Evolutionary conservation across 129 eudicot genomes (phyloP).

Genomic region (Centella asiatica): DNA sequence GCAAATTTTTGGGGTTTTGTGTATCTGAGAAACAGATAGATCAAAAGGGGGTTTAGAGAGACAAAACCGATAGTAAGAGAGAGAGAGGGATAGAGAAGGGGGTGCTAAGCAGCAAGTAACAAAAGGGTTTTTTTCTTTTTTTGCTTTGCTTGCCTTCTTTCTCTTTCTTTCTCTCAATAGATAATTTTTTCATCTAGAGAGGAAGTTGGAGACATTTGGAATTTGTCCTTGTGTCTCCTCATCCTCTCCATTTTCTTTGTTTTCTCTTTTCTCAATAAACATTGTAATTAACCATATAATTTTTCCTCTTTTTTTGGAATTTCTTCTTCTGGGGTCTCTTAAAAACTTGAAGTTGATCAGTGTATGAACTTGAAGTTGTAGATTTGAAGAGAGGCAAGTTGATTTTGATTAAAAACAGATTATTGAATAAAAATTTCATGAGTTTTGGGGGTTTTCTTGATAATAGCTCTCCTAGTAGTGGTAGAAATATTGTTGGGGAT

Average conservation of each 20-base stretch:
- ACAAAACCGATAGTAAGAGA: no score
- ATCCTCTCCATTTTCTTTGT: constrained; percentile 23
- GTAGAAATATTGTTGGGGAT: constrained; percentile 35
- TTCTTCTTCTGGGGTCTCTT: neutral
- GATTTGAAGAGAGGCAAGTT: neutral
- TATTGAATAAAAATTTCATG: constrained; percentile 37
- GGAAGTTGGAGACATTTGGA: constrained; percentile 58
- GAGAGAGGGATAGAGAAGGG: constrained; percentile 37
- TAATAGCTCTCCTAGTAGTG: constrained; percentile 33
- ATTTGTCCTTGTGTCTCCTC: constrained; percentile 58
- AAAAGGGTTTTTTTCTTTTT: constrained; percentile 1
- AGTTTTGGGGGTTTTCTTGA: constrained; percentile 97
- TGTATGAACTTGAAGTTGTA: neutral
- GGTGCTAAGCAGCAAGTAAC: constrained; percentile 18
- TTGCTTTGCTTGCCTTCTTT: constrained; percentile 26
- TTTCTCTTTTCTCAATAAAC: neutral
- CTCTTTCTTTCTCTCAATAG: constrained; percentile 30
- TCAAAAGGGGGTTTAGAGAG: no score
- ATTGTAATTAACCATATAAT: neutral
- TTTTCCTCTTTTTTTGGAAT: neutral
- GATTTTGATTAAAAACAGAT: no score
- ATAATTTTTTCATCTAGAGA: constrained; percentile 11
- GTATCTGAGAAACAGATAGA: constrained; percentile 1
- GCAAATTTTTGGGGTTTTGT: constrained; percentile 28
- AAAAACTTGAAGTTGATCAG: neutral